Base-by-base conservation (phyloP, 2,329 filamentous ascomycete species). In the Diaporthe citriasiana region DNA sequence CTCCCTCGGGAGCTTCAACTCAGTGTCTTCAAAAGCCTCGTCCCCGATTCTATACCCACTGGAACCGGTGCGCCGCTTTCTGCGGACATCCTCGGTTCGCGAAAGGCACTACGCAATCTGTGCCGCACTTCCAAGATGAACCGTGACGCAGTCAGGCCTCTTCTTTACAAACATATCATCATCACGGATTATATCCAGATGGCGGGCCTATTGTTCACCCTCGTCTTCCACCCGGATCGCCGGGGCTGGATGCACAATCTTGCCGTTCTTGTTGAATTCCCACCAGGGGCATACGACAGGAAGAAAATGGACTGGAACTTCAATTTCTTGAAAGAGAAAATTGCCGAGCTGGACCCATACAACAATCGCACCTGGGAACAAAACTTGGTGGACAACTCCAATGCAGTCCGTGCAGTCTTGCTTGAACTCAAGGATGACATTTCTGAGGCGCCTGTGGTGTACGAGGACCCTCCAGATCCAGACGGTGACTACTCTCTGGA, bases 41-140 rank as follows among this genome's bases (percentile, higher is more conserved):
- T 40, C 4, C 22, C 33, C 12, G 56, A 25, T 7, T 35, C 22
- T 2, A 12, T 59, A 3, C 56, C 56, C 3, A 40, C 10, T 12
- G 22, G 22, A 7, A 59, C 35, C 0, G 0, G 2, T 1, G 4
- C 22, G 4, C 12, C 35, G 1, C 25, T 40, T 13, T 15, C 56
- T 0, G 2, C 12, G 9, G 35, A 25, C 35, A 17, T 25, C 6
- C 1, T 4, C 12, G 22, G 1, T 5, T 25, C 22, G 2, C 56
- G 56, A 3, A 9, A 40, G 12, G 22, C 56, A 0, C 56, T 59
- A 1, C 4, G 7, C 12, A 9, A 15, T 10, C 33, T 59, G 1
- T 59, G 56, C 22, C 12, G 15, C 12, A 59, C 56, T 0, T 40
- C 33, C 15, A 59, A 59, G 33, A 4, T 8, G 33, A 40, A 35